Evolutionary conservation across 805 yeast genomes (phyloP).

Genomic region (Metschnikowia hibisci): DNA sequence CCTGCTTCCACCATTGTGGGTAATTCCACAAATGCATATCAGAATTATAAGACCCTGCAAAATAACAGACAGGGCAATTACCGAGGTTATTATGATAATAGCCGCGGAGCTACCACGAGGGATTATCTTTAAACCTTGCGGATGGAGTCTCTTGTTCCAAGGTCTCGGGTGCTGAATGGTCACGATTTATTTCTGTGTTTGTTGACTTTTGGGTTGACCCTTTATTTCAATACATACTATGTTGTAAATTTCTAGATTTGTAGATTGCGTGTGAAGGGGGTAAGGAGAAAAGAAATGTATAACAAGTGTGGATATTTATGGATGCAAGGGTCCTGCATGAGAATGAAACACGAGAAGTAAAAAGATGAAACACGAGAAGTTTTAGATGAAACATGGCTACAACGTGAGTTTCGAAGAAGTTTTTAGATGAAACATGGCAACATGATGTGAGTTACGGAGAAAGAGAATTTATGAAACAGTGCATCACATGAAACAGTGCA

Average conservation of each 20-base stretch:
- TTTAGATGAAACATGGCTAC: too few relatives aligned
- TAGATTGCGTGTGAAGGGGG: too few relatives aligned
- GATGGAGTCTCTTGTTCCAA: background rate
- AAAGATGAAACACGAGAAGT: too few relatives aligned
- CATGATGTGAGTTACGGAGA: too few relatives aligned
- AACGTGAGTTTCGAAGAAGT: too few relatives aligned
- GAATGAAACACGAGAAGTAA: too few relatives aligned
- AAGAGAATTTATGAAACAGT: too few relatives aligned
- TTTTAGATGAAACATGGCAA: too few relatives aligned
- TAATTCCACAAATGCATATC: slow-evolving; percentile 30
- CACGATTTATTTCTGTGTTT: background rate
- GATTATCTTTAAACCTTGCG: slow-evolving; percentile 7
- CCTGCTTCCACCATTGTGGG: slow-evolving; percentile 43
- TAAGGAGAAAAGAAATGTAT: too few relatives aligned
- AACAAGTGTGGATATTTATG: too few relatives aligned
- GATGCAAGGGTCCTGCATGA: too few relatives aligned
- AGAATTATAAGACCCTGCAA: slow-evolving; percentile 21
- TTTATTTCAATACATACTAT: background rate
- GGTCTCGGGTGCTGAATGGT: background rate
- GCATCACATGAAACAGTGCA: background rate
- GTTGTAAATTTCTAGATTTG: too few relatives aligned
- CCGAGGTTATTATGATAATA: slow-evolving; percentile 9
- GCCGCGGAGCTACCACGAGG: slow-evolving; percentile 3
- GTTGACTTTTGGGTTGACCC: background rate
- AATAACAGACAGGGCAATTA: slow-evolving; percentile 10